Conservation (phyloP, 2,329 filamentous ascomycete species). For the Sphaceloma murrayae region DNA sequence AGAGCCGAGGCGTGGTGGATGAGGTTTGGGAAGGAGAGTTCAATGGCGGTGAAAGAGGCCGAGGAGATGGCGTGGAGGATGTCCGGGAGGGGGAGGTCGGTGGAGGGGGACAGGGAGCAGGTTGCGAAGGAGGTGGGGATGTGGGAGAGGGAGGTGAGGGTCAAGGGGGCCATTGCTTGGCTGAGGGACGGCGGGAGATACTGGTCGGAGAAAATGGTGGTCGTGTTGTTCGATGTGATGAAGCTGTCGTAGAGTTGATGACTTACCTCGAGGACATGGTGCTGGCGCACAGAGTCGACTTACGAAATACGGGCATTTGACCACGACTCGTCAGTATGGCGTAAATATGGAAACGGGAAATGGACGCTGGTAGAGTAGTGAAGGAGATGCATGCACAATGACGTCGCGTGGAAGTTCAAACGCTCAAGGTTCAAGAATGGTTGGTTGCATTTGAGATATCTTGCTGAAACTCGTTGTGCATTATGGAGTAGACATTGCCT, state of each 20-base stretch:
- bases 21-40: slow-evolving; percentile 67
- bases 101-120: slow-evolving; percentile 44
- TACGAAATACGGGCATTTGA: too few relatives aligned
- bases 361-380: neutral
- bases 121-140: slow-evolving; percentile 48
- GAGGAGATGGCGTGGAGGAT: slow-evolving; percentile 54
- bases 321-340: neutral
- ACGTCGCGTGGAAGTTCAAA: neutral
- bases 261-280: too few relatives aligned
- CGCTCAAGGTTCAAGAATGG: neutral
- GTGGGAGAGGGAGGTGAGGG: slow-evolving; percentile 28
- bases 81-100: slow-evolving; percentile 45
- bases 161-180: slow-evolving; percentile 16
- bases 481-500: too few relatives aligned
- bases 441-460: too few relatives aligned
- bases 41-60: slow-evolving; percentile 59
- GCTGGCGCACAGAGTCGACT: too few relatives aligned
- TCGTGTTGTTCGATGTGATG: neutral
- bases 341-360: neutral
- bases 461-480: too few relatives aligned
- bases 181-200: too few relatives aligned
- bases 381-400: neutral
- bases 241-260: too few relatives aligned
- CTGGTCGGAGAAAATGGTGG: neutral
- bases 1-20: slow-evolving; percentile 48